Base-by-base conservation (phyloP, 2,329 filamentous ascomycete species). In the Penicillium sp. region DNA sequence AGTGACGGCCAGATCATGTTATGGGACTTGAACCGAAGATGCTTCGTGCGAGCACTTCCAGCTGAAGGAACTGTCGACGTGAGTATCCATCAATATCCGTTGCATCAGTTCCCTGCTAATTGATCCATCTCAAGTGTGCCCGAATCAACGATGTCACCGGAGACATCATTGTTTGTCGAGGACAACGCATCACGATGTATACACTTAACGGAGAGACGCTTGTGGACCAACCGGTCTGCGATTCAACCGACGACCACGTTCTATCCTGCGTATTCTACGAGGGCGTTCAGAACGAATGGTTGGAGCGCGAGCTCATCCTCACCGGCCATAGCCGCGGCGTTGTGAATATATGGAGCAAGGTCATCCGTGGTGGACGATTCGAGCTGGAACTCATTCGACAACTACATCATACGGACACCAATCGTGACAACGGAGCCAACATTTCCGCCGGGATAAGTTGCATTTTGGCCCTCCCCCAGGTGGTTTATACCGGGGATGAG, bases 401-500 rank as follows among this genome's bases (percentile, higher is more conserved):
- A 46, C 77, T 98, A 45, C 88, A 95, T 63, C 88, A 95, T 64
- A 75, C 83, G 31, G 88, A 95, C 61, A 72, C 74, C 41, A 80
- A 77, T 56, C 81, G 80, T 40, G 84, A 77, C 77, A 73, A 79
- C 64, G 69, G 81, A 61, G 58, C 67, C 28, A 78, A 77, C 52
- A 74, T 73, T 47, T 64, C 58, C 32, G 84, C 85, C 2, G 84
- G 85, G 0, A 90, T 97, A 50, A 95, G 87, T 29, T 94, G 87
- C 63, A 86, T 98, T 42, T 77, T 87, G 46, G 86, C 91, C 2
- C 86, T 90, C 78, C 82, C 87, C 43, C 84, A 85, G 52, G 79
- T 85, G 51, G 83, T 97, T 8, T 97, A 96, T 69, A 95, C 90
- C 0, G 93, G 91, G 3, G 93, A 97, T 71, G 93, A 97, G 54